Evolutionary conservation across 176 grass and related monocot species (phyloP), one percentile per base, ranked within the genome.

Genomic region (bread wheat (Triticum aestivum)): DNA sequence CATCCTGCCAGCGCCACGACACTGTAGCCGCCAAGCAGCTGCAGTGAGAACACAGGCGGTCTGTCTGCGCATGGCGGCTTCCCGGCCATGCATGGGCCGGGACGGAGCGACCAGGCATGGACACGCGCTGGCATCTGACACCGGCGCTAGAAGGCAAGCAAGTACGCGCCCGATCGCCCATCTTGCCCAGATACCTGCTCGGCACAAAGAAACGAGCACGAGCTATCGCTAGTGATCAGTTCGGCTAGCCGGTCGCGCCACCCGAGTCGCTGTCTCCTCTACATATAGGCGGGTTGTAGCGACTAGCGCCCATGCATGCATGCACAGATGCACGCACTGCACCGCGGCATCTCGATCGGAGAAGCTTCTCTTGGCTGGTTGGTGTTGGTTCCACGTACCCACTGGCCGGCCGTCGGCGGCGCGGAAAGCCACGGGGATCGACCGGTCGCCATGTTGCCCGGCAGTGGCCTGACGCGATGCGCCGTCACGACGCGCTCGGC

Each of bases 401-500:
- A 2, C 9, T 32, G 41, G 18, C 34, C 34, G n/a, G 14, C 70
- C 18, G 44, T 41, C 44, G 71, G 32, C 34, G 33, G 64, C 64
- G 23, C 65, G 9, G 63, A 70, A 70, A 70, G 68, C 68, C 18
- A 39, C 67, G 42, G 44, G 72, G 15, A 7, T 54, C 51, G 45
- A 44, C 10, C 3, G 63, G 38, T 65, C 23, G 33, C 66, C 75
- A 84, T 80, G 89, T 39, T 21, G 89, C 81, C 4, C 62, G 69
- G 76, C 81, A 91, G 85, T 88, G 81, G 29, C 10, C 27, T 45
- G 65, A 87, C 81, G 75, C 84, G 54, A 34, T 56, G 79, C 65
- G 84, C 41, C 89, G 84, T 79, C 89, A 44, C 24, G 84, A 87
- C 74, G 89, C 74, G 73, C 89, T 27, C 84, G 89, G 79, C 84